Base-by-base conservation (phyloP, 176 grass and related monocot species). In the Oryza punctata region DNA sequence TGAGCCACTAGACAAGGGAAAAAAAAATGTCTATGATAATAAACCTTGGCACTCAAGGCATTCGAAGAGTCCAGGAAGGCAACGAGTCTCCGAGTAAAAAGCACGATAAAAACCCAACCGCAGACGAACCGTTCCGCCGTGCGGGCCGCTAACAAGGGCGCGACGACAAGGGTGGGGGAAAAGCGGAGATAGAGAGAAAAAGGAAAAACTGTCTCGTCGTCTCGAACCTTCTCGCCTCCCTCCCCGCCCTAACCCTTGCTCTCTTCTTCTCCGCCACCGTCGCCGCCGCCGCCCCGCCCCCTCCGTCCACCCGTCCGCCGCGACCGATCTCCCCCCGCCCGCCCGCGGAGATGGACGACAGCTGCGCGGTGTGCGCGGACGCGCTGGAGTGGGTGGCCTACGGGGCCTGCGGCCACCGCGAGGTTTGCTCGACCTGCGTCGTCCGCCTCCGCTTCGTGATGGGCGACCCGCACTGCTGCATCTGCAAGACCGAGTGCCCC, bases 391-490 rank as follows among this genome's bases (percentile, higher is more conserved):
- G 52, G 52, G 52, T 57, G 52, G 52, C 52, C 52, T 57, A 57
- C 52, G 52, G 95, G 41, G 69, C 90, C 0, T 97, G 95, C 88
- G 88, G 92, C 10, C 95, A 98, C 79, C 91, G 91, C 37, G 96
- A 96, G 75, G 96, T 99, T 32, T 99, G 93, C 81, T 99, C 96
- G 3, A 99, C 83, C 41, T 99, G 93, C 77, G 91, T 99, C 54
- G 91, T 89, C 63, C 96, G 93, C 84, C 83, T 99, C 54, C 91
- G 93, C 35, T 94, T 99, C 88, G 85, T 99, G 65, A 44, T 99
- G 47, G 74, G 80, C 21, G 93, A 99, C 33, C 63, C 52, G 13
- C 81, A 82, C 14, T 99, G 96, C 82, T 99, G 96, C 89, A 96
- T 96, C 76, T 99, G 96, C 89, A 99, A 96, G 86, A 90, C 89